phyloP scores from a whole-genome alignment of 1,284 basidiomycete genomes.

The Austroboletus rostrupii region DNA sequence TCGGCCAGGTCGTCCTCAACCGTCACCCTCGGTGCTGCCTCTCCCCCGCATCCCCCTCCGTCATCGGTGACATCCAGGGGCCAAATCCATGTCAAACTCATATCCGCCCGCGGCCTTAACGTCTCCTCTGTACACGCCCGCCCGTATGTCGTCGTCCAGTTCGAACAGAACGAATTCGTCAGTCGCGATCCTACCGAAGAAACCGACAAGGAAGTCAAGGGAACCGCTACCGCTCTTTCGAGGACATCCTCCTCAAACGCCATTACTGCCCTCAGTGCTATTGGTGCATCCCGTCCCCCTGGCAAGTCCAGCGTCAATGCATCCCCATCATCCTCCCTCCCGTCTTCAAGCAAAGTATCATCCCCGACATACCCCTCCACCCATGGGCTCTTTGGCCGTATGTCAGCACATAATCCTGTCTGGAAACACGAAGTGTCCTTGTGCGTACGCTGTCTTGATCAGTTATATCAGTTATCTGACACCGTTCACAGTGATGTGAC shows the following conservation, averaged over 20 bases:
- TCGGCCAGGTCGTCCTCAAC: constrained; percentile 31
- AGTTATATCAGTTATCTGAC: constrained; percentile 16
- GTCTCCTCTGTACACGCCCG: constrained; percentile 63
- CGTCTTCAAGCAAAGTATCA: constrained; percentile 34
- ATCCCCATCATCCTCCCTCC: constrained; percentile 39
- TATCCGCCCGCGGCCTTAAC: constrained; percentile 85
- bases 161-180: constrained; percentile 99
- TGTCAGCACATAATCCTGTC: constrained; percentile 83
- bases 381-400: constrained; percentile 58
- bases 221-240: constrained; percentile 63
- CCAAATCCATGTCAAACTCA: constrained; percentile 93
- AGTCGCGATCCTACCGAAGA: constrained; percentile 86
- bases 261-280: constrained; percentile 65
- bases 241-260: constrained; percentile 58
- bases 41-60: constrained; percentile 31
- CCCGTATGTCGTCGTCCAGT: constrained; percentile 96
- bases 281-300: constrained; percentile 49
- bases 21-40: constrained; percentile 21
- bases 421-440: constrained; percentile 99
- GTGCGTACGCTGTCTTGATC: constrained; percentile 48
- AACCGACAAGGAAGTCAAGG: constrained; percentile 83
- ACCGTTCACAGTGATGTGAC: constrained; percentile 79
- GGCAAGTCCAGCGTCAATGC: constrained; percentile 32
- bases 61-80: constrained; percentile 56
- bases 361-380: constrained; percentile 32